Percentiles rank a stretch among this genome's conserved stretches.
Evolutionary conservation across 306 rosid genomes (phyloP).

Genomic region (Carpinus viminea): DNA sequence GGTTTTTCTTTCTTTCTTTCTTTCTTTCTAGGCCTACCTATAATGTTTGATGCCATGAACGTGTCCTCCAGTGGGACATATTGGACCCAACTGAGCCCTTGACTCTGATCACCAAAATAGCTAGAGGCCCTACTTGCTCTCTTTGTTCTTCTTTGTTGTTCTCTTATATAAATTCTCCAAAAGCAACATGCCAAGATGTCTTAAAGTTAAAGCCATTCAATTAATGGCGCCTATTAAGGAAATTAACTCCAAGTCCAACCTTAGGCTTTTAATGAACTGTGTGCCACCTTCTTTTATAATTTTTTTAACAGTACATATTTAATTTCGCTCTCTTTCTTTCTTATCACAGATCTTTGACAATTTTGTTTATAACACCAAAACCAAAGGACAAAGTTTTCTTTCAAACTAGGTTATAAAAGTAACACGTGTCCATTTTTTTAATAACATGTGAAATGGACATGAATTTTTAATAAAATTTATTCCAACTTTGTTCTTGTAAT

Average conservation of each 20-base stretch:
- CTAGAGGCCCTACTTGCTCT: neutral
- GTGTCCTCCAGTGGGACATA: neutral
- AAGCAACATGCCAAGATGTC: neutral
- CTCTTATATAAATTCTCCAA: neutral
- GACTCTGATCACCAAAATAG: neutral
- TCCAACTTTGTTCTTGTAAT: too few relatives aligned
- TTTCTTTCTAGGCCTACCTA: too few relatives aligned
- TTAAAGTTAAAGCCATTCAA: neutral
- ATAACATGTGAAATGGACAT: too few relatives aligned
- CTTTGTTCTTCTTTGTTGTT: neutral
- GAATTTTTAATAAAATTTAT: too few relatives aligned
- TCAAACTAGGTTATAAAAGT: too few relatives aligned
- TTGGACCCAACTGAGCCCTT: constrained; percentile 1
- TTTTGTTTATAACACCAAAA: too few relatives aligned
- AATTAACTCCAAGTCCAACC: neutral
- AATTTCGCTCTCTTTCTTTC: too few relatives aligned
- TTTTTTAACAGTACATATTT: too few relatives aligned
- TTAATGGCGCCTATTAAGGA: neutral
- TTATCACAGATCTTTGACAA: too few relatives aligned
- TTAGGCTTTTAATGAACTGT: neutral
- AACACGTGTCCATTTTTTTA: too few relatives aligned
- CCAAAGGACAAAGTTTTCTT: too few relatives aligned
- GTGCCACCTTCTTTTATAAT: neutral
- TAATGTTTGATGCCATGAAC: neutral
- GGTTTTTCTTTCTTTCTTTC: too few relatives aligned